Evolutionary conservation across 179 eudicot genomes (phyloP).

Genomic region (Actinidia arguta): DNA sequence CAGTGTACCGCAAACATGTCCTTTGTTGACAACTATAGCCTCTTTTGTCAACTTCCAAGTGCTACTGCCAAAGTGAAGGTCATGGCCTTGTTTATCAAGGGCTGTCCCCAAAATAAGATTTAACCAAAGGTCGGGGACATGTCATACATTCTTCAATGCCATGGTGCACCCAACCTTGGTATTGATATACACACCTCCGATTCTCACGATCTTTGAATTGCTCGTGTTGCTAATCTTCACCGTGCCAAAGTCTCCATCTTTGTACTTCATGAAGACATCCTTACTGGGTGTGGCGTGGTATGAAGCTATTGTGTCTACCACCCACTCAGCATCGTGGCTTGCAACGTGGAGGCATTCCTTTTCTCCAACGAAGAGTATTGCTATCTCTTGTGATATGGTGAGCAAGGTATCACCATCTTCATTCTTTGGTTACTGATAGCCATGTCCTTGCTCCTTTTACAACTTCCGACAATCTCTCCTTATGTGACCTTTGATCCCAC

Average conservation of each 20-base stretch:
- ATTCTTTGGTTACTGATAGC: not conserved
- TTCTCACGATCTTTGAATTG: not conserved
- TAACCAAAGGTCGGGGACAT: not conserved
- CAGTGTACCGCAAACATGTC: not conserved
- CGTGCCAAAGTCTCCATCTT: not conserved
- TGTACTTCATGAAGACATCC: not conserved
- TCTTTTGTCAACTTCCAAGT: not conserved
- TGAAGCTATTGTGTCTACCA: not conserved
- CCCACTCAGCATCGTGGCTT: not conserved
- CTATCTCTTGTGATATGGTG: not conserved
- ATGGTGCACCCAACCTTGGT: not conserved
- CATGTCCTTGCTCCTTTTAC: not conserved
- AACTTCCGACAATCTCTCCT: not conserved
- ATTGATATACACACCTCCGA: not conserved
- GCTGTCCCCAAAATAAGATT: not conserved
- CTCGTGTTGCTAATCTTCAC: not conserved
- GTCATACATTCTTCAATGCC: not conserved
- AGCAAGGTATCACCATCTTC: not conserved
- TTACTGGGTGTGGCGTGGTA: not conserved
- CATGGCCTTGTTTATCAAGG: not conserved
- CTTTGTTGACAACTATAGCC: not conserved
- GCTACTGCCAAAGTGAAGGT: not conserved
- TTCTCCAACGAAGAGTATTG: not conserved
- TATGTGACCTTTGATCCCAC: not conserved
- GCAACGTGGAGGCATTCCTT: not conserved